Conservation (phyloP, 495 filamentous ascomycete genomes). For the Penicillium simplicissimum region DNA sequence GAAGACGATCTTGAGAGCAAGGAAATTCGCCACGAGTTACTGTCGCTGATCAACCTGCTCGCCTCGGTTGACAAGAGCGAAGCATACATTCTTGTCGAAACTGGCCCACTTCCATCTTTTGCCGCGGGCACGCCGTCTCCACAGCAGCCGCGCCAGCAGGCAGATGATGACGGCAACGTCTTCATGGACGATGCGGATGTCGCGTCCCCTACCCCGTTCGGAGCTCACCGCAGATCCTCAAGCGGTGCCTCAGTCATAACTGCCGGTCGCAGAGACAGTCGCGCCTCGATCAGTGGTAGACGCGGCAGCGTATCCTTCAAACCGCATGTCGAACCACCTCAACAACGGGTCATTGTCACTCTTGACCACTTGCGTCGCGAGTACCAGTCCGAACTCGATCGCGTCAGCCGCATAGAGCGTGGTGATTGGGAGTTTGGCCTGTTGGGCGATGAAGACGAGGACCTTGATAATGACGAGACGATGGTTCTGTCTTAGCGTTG, state of each 20-base stretch:
- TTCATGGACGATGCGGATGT: conserved; percentile 41
- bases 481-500: conserved; percentile 41
- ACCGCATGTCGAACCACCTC: conserved; percentile 19
- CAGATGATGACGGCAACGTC: conserved; percentile 46
- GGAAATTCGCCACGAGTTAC: conserved; percentile 62
- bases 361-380: conserved; percentile 79
- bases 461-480: conserved; percentile 43
- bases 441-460: conserved; percentile 33
- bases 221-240: conserved; percentile 13
- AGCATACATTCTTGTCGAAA: conserved; percentile 66
- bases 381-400: conserved; percentile 85
- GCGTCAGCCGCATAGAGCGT: conserved; percentile 60
- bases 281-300: conserved; percentile 30
- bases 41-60: conserved; percentile 85
- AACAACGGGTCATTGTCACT: conserved; percentile 62
- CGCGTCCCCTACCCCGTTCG: conserved; percentile 17
- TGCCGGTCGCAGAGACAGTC: conserved; percentile 28
- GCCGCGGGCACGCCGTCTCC: conserved; percentile 10
- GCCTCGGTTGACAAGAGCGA: conserved; percentile 79
- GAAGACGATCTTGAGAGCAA: conserved; percentile 55
- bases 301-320: conserved; percentile 21
- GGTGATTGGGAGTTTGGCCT: conserved; percentile 63
- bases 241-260: conserved; percentile 18
- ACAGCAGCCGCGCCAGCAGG: conserved; percentile 29
- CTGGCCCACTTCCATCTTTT: conserved; percentile 26